phyloP scores from a whole-genome alignment of 208 protist genomes.

The Leptomonas seymouri region DNA sequence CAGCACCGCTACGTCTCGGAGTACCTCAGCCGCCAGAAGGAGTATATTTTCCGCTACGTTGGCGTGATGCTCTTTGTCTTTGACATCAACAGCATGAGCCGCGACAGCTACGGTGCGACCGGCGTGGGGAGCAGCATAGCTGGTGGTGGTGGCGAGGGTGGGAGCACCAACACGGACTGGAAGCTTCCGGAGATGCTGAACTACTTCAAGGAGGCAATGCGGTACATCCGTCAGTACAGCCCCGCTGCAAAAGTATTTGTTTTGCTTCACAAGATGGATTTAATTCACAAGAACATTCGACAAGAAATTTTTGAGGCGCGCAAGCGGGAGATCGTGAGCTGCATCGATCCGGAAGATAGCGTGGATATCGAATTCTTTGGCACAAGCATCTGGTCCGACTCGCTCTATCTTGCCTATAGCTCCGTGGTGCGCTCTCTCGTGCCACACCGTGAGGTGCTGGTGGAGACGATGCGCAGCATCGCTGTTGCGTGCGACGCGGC shows the following conservation, averaged over 20 bases:
- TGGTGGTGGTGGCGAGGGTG: constrained; percentile 18
- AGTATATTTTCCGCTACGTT: constrained; percentile 99
- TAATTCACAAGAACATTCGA: constrained; percentile 79
- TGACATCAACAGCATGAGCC: constrained; percentile 95
- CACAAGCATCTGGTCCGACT: constrained; percentile 99
- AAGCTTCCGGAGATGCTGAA: constrained; percentile 94
- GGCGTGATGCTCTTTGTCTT: constrained; percentile 99
- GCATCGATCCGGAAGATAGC: constrained; percentile 49
- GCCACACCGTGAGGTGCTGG: constrained; percentile 94
- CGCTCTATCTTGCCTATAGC: constrained; percentile 96
- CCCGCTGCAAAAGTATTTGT: constrained; percentile 98
- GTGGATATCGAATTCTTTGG: constrained; percentile 94
- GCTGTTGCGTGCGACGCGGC: constrained; percentile 95
- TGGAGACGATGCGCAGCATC: constrained; percentile 93
- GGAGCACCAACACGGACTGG: constrained; percentile 67
- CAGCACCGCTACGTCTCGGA: constrained; percentile 98
- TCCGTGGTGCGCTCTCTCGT: constrained; percentile 97
- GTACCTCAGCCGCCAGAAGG: constrained; percentile 97
- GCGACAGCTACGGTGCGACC: constrained; percentile 35
- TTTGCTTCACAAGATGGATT: constrained; percentile 99
- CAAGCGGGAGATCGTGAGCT: constrained; percentile 73
- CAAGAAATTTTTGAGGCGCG: constrained; percentile 71
- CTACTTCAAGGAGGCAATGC: constrained; percentile 96
- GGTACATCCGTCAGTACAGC: constrained; percentile 96
- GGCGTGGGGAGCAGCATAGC: constrained; percentile 3